A percentile compares a stretch with the other conserved stretches of the same genome.
Evolutionary conservation across 2,329 filamentous ascomycete species (phyloP).

Genomic region (Ophiostoma triangulosporum): DNA sequence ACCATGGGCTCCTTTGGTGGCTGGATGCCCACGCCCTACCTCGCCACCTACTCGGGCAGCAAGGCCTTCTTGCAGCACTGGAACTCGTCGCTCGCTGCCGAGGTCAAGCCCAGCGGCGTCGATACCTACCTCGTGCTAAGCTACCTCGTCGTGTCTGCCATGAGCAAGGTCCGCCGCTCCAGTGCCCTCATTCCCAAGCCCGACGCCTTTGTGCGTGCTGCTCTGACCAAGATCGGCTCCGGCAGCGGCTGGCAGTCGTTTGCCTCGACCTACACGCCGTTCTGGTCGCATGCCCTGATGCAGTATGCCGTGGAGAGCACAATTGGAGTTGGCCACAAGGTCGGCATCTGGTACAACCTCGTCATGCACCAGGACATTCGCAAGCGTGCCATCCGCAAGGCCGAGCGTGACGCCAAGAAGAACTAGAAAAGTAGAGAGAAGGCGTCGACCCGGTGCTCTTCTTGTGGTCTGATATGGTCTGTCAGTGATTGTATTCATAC

Average conservation of each 20-base stretch:
- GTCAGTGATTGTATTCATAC: too few species aligned
- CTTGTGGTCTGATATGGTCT: background rate
- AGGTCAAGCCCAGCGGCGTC: constrained; percentile 68
- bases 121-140: constrained; percentile 85
- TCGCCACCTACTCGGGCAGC: constrained; percentile 93
- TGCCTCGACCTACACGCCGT: constrained; percentile 77
- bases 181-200: constrained; percentile 69
- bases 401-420: constrained; percentile 46
- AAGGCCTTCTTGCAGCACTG: constrained; percentile 98
- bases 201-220: constrained; percentile 65
- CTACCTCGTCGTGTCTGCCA: constrained; percentile 88
- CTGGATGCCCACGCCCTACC: constrained; percentile 76
- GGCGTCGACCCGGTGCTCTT: background rate
- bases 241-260: constrained; percentile 71
- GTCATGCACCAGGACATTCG: constrained; percentile 75
- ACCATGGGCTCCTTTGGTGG: constrained; percentile 98
- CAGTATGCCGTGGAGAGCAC: constrained; percentile 63
- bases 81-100: constrained; percentile 73
- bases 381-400: constrained; percentile 69
- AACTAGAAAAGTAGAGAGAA: background rate
- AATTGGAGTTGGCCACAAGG: constrained; percentile 33
- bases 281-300: constrained; percentile 83
- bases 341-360: constrained; percentile 37
- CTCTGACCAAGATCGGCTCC: constrained; percentile 71
- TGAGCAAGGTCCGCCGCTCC: constrained; percentile 85